phyloP scores from a whole-genome alignment of 495 filamentous ascomycete species.

The Tuber calosporum region DNA sequence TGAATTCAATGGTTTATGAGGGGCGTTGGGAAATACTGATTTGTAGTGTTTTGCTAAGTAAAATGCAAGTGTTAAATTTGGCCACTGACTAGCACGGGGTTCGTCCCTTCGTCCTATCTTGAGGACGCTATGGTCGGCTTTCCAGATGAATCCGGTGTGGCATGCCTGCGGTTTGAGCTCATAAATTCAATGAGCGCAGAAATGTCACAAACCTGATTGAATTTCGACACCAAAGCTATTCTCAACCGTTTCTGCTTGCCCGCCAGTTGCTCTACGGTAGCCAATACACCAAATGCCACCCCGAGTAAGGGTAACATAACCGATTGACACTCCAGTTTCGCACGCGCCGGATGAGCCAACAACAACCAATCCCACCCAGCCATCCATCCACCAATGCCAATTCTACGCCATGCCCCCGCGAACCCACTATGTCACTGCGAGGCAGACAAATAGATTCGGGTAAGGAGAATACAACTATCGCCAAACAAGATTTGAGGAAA shows the following conservation, averaged over 20 bases:
- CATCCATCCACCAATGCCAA: neutral
- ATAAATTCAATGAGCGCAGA: neutral
- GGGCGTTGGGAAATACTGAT: neutral
- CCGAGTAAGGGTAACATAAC: neutral
- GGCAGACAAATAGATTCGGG: conserved; percentile 5
- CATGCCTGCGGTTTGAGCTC: neutral
- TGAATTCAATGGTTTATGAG: neutral
- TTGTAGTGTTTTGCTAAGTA: neutral
- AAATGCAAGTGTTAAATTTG: neutral
- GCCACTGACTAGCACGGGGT: neutral
- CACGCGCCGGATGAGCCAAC: neutral
- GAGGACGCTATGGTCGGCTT: neutral
- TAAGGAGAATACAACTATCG: conserved; percentile 16
- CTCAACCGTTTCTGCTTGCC: neutral
- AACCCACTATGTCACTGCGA: neutral
- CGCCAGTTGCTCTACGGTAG: neutral
- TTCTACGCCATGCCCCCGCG: neutral
- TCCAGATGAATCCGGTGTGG: neutral
- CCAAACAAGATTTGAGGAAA: neutral
- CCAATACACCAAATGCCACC: neutral
- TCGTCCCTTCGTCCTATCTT: neutral
- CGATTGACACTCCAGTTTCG: neutral
- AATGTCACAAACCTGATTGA: neutral
- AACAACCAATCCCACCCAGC: neutral
- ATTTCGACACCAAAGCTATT: neutral